Conservation (phyloP, 202 grass and related monocot genomes). For the Schoenoplectus triqueter region DNA sequence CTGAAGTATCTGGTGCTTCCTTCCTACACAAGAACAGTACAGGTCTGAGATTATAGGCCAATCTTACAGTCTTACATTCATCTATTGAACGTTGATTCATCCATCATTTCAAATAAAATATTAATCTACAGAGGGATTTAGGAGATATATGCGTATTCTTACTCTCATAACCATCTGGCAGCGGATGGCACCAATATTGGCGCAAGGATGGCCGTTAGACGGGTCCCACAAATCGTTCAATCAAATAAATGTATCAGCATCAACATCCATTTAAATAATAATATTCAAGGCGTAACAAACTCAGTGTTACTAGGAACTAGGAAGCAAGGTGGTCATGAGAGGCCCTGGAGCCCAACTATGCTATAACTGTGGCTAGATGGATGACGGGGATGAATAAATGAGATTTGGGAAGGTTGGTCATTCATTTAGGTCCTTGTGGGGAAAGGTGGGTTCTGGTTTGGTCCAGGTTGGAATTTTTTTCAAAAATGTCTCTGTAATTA, state of each 20-base stretch:
- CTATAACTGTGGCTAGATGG: not conserved
- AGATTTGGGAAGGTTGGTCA: constrained; percentile 9
- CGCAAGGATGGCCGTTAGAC: constrained; percentile 25
- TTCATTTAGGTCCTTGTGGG: not conserved
- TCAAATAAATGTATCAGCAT: constrained; percentile 41
- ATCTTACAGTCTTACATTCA: not conserved
- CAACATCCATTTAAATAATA: constrained; percentile 81
- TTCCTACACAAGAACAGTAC: constrained; percentile 7
- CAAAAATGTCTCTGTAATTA: too few relatives aligned
- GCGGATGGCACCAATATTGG: constrained; percentile 33
- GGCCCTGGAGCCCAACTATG: constrained; percentile 49
- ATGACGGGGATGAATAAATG: constrained; percentile 15
- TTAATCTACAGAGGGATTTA: not conserved
- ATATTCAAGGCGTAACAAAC: constrained; percentile 84
- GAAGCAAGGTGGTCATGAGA: constrained; percentile 69
- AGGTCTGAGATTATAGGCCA: not conserved
- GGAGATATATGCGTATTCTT: constrained; percentile 39
- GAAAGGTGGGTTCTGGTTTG: constrained; percentile 26
- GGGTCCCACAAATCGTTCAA: constrained; percentile 11
- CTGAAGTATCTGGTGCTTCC: constrained; percentile 27
- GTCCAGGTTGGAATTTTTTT: not conserved
- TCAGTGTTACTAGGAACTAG: constrained; percentile 67
- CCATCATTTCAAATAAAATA: not conserved
- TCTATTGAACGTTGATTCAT: not conserved
- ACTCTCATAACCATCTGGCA: constrained; percentile 26